These are phyloP conservation scores for thale cress (Arabidopsis thaliana) DNA, from an alignment of 345 rosid genomes.

Conservation along the genomic window TAIR10.1 NC_003076.8:22712001-22712500, in stretches of 20 bases:
- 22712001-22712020: conserved; percentile 51
- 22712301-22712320: conserved; percentile 73
- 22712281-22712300: conserved; percentile 78
- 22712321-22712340: conserved; percentile 61
- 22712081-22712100: conserved; percentile 75
- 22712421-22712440: conserved; percentile 23
- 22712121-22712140: conserved; percentile 66
- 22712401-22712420: conserved; percentile 20
- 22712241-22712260: conserved; percentile 76
- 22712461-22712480: conserved; percentile 32
- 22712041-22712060: conserved; percentile 82
- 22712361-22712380: conserved; percentile 83
- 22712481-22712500: conserved; percentile 17
- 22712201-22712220: conserved; percentile 71
- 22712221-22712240: conserved; percentile 72
- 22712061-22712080: conserved; percentile 75
- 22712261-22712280: conserved; percentile 88
- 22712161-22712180: conserved; percentile 72
- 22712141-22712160: conserved; percentile 90
- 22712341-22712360: conserved; percentile 60
- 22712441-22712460: conserved; percentile 19
- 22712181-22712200: conserved; percentile 57
- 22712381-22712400: neutral
- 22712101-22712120: conserved; percentile 64
- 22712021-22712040: conserved; percentile 71